Conservation (phyloP, 2,329 filamentous ascomycete genomes). For the Aspergillus ochraceoroseus region DNA sequence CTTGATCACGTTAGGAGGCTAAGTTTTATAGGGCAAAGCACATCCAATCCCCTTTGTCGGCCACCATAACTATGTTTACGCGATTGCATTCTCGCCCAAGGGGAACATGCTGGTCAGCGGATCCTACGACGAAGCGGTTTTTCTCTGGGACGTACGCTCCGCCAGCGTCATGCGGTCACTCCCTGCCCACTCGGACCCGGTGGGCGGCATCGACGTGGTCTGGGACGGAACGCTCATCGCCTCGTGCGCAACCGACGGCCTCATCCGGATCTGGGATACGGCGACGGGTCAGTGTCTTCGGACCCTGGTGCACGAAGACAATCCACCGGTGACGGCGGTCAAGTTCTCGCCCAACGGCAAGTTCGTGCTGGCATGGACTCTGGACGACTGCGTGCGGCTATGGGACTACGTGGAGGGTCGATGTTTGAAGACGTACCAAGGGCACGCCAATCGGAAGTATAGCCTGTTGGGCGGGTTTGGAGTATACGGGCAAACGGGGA, state of each 20-base stretch:
- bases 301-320: constrained; percentile 94
- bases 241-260: constrained; percentile 83
- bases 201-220: constrained; percentile 89
- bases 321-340: constrained; percentile 81
- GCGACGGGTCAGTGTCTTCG: constrained; percentile 90
- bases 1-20: not conserved
- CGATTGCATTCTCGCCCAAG: constrained; percentile 91
- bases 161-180: constrained; percentile 83
- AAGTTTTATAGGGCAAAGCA: constrained; percentile 46
- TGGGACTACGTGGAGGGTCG: constrained; percentile 93
- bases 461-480: constrained; percentile 84
- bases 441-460: constrained; percentile 77
- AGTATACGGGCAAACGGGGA: constrained; percentile 49
- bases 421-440: constrained; percentile 96
- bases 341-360: constrained; percentile 92
- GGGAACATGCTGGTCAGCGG: constrained; percentile 95
- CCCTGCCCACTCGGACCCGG: constrained; percentile 91
- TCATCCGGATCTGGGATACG: constrained; percentile 95
- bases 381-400: constrained; percentile 82
- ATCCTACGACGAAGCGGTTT: constrained; percentile 95
- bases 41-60: constrained; percentile 64
- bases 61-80: constrained; percentile 95
- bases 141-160: constrained; percentile 90
- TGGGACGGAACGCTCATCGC: constrained; percentile 86
- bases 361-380: constrained; percentile 83